Evolutionary conservation across 2,329 filamentous ascomycete species (phyloP).

Genomic region (Ophiostoma populinum): DNA sequence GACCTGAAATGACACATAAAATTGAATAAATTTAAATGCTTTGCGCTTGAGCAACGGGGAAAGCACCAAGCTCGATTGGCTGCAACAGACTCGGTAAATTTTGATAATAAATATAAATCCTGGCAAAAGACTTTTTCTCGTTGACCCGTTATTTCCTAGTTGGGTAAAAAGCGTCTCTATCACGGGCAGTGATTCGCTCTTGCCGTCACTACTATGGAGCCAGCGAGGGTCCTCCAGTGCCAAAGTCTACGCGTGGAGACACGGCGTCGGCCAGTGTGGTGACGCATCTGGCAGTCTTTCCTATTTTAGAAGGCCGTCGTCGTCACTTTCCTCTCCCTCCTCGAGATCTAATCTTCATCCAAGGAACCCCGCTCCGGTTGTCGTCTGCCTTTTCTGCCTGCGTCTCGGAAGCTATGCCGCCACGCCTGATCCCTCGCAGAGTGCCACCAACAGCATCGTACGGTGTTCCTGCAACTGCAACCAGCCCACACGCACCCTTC

Average conservation of each 20-base stretch:
- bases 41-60: too few relatives aligned
- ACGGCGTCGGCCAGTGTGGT: neutral
- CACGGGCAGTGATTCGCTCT: conserved; percentile 3
- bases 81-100: too few relatives aligned
- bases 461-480: conserved; percentile 7
- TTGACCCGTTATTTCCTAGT: conserved; percentile 1
- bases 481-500: conserved; percentile 1
- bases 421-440: conserved; percentile 2
- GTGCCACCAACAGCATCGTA: neutral
- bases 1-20: too few relatives aligned
- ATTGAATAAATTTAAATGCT: too few relatives aligned
- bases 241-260: too few relatives aligned
- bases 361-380: too few relatives aligned
- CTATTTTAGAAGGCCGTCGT: neutral
- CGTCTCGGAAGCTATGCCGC: conserved; percentile 8
- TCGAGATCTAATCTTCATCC: too few relatives aligned
- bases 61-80: too few relatives aligned
- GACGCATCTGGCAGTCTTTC: conserved; percentile 1
- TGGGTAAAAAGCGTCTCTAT: conserved; percentile 1
- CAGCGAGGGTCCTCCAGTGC: too few relatives aligned
- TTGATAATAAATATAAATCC: neutral
- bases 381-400: too few relatives aligned
- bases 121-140: neutral
- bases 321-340: neutral
- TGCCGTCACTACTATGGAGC: too few relatives aligned